Conservation (phyloP, 164 flowering plant genomes). For the Stephania cephalantha region DNA sequence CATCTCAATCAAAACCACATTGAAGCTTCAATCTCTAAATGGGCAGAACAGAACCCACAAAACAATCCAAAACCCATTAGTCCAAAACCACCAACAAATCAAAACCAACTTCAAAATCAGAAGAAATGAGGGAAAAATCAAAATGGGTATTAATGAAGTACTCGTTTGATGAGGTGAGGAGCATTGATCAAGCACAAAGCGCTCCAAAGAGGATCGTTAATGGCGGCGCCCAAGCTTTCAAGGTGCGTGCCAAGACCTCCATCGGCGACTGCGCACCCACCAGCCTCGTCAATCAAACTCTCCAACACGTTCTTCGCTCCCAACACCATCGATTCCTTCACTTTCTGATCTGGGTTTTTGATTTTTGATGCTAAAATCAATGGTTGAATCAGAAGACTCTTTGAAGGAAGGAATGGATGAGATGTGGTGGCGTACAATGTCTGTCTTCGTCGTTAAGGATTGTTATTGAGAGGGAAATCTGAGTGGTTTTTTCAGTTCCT, state of each 20-base stretch:
- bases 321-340: not conserved
- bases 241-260: conserved; percentile 95
- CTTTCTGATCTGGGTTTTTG: not conserved
- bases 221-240: conserved; percentile 67
- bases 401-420: not conserved
- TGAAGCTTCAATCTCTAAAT: not conserved
- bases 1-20: no score
- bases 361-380: not conserved
- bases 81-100: not conserved
- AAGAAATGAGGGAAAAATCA: not conserved
- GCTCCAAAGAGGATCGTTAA: conserved; percentile 88
- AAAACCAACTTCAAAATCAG: not conserved
- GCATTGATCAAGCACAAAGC: conserved; percentile 67
- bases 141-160: conserved; percentile 16
- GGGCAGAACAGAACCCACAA: not conserved
- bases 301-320: conserved; percentile 32
- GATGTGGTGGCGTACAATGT: no score
- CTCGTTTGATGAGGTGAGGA: conserved; percentile 63
- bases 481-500: no score
- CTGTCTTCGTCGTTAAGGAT: no score
- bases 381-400: not conserved
- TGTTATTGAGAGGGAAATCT: no score
- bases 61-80: not conserved
- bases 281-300: conserved; percentile 56
- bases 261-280: conserved; percentile 82